A percentile compares a stretch with the other conserved stretches of the same genome.
phyloP scores from a whole-genome alignment of 192 early-diverging fungal genomes.

The Gaertneriomyces semiglobifer region DNA sequence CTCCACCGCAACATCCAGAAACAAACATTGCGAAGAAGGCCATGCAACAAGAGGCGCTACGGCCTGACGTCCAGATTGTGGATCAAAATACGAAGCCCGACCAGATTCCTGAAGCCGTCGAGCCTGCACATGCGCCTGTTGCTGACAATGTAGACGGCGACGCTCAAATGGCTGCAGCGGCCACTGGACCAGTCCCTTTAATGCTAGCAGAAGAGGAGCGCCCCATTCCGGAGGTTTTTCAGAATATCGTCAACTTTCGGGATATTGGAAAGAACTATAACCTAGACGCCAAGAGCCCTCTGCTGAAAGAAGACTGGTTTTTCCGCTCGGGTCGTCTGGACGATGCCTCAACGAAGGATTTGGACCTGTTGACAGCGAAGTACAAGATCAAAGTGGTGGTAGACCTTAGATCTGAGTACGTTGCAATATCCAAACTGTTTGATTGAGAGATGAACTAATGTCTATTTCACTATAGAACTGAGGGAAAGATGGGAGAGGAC shows the following conservation, averaged over 20 bases:
- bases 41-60: conserved; percentile 3
- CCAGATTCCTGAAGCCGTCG: conserved; percentile 6
- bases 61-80: background rate
- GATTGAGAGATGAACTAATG: background rate
- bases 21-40: background rate
- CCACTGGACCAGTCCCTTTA: background rate
- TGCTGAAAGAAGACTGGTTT: conserved; percentile 33
- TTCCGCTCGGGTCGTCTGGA: conserved; percentile 44
- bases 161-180: background rate
- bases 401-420: conserved; percentile 37
- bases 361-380: conserved; percentile 25
- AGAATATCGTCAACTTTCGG: conserved; percentile 38
- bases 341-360: conserved; percentile 31
- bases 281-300: conserved; percentile 8
- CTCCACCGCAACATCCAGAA: too few species aligned
- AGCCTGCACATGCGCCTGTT: background rate
- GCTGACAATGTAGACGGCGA: background rate
- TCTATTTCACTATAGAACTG: conserved; percentile 3
- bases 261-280: conserved; percentile 35
- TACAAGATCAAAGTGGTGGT: conserved; percentile 41
- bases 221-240: conserved; percentile 24
- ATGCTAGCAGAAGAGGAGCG: conserved; percentile 12
- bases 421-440: background rate
- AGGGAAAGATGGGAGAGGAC: conserved; percentile 29
- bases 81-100: conserved; percentile 1